Evolutionary conservation across 148 eudicot species (phyloP), one percentile per base, ranked within the genome.

Genomic region (Fagopyrum esculentum): DNA sequence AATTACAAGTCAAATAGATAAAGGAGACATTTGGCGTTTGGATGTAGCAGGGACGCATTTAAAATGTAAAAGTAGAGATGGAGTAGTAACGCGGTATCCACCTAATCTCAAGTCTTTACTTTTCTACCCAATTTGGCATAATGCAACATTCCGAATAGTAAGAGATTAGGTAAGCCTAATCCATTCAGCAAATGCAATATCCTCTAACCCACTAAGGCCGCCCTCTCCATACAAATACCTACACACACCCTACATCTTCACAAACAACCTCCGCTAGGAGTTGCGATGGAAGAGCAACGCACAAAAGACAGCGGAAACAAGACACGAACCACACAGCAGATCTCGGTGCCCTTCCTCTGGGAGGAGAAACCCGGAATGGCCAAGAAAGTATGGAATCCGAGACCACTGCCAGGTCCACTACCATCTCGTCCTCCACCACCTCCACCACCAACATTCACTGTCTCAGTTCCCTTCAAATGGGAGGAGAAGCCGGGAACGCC

Each of bases 401-500:
- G 69, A 30, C 26, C 45, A 30, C 15, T 45, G 1, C 17, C 17
- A 64, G 40, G 16, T 30, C 70, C 40, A 12, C 17, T 64, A n/a
- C 70, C 70, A 26, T 30, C n/a, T 4, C 70, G 70, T 35, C 70
- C 68, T 8, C 79, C 80, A 8, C 43, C 56, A 26, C 80, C 77
- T 17, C 44, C 83, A 13, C 45, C 77, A 17, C 80, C 77, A 59
- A 91, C 89, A 85, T 81, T 88, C 4, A 52, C 88, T 11, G 91
- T 90, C 17, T 87, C 93, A 0, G 81, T 89, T 54, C 93, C 98
- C 56, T 93, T 91, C 78, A 78, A 74, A 59, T 91, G 98, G 98
- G 95, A 93, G 76, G 97, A 94, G 80, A 90, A 85, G 76, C 98
- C 98, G 0, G 98, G 98, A 75, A 94, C 81, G 69, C 96, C 98